A percentile compares a stretch with the other conserved stretches of the same genome.
Evolutionary conservation across 345 rosid species (phyloP).

Genomic region (Aurinia saxatilis): DNA sequence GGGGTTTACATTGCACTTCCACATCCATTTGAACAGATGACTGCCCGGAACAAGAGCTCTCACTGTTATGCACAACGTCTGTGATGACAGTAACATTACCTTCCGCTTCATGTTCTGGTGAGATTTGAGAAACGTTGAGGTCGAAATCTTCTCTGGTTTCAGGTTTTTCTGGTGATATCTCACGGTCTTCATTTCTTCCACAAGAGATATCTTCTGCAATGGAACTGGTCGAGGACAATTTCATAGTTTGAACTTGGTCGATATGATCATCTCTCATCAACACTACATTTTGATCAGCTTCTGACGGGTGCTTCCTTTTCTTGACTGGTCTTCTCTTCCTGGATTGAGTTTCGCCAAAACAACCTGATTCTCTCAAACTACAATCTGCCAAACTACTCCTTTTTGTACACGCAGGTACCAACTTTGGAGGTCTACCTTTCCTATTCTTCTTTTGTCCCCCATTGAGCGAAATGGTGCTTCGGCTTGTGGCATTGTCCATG

Average conservation of each 20-base stretch:
- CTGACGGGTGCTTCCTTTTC: conserved; percentile 24
- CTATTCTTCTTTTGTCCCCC: conserved; percentile 25
- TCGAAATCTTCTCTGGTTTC: conserved; percentile 36
- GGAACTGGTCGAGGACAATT: conserved; percentile 34
- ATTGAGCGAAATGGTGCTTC: conserved; percentile 6
- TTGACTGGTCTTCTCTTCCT: conserved; percentile 24
- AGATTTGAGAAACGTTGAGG: conserved; percentile 44
- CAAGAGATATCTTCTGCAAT: conserved; percentile 31
- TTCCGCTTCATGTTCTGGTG: conserved; percentile 31
- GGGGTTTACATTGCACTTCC: conserved; percentile 13
- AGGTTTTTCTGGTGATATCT: conserved; percentile 24
- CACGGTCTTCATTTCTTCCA: conserved; percentile 28
- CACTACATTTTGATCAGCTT: conserved; percentile 22
- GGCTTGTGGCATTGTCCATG: conserved; percentile 16
- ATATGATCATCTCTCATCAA: conserved; percentile 26
- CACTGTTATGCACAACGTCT: conserved; percentile 27
- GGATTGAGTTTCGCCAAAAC: conserved; percentile 25
- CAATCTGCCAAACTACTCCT: conserved; percentile 28
- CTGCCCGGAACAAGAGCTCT: conserved; percentile 25
- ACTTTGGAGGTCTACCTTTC: conserved; percentile 28
- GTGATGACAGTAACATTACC: conserved; percentile 15
- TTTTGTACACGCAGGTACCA: conserved; percentile 25
- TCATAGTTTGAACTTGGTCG: conserved; percentile 28
- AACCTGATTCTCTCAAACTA: conserved; percentile 34
- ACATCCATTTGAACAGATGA: conserved; percentile 27